Conservation (phyloP, 768 basidiomycete genomes). For the Xerocomellus chrysenteron region DNA sequence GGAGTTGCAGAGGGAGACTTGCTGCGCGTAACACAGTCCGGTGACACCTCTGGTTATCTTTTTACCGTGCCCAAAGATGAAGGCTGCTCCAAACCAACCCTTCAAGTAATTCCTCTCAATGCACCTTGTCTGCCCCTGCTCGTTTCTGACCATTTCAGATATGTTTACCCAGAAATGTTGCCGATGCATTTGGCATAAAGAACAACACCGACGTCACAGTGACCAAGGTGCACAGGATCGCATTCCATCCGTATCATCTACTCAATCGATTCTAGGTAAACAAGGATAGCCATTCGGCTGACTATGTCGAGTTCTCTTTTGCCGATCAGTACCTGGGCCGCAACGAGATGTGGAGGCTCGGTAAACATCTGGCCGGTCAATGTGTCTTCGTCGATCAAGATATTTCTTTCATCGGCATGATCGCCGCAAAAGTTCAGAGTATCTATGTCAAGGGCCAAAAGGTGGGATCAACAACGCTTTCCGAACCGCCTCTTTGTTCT, state of each 20-base stretch:
- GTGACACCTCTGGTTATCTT: slow-evolving; percentile 48
- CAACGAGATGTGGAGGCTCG: slow-evolving; percentile 95
- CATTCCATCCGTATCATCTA: slow-evolving; percentile 2
- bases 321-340: slow-evolving; percentile 95
- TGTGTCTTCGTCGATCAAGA: slow-evolving; percentile 86
- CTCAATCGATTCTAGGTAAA: slow-evolving; percentile 54
- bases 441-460: slow-evolving; percentile 72
- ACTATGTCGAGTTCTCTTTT: slow-evolving; percentile 87
- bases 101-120: slow-evolving; percentile 48
- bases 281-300: slow-evolving; percentile 57
- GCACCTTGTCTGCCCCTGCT: not conserved
- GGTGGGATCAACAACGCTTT: slow-evolving; percentile 37
- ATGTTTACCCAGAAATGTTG: slow-evolving; percentile 70
- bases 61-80: slow-evolving; percentile 72
- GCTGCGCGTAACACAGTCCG: slow-evolving; percentile 52
- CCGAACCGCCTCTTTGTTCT: not conserved
- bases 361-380: slow-evolving; percentile 74
- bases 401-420: slow-evolving; percentile 78
- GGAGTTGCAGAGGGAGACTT: slow-evolving; percentile 78
- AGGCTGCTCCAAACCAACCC: slow-evolving; percentile 53
- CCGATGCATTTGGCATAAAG: slow-evolving; percentile 66
- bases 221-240: slow-evolving; percentile 52
- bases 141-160: slow-evolving; percentile 44
- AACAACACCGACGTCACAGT: slow-evolving; percentile 72
- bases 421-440: slow-evolving; percentile 76